Conservation (phyloP, 2,329 filamentous ascomycete species). For the Diaporthe sp. region DNA sequence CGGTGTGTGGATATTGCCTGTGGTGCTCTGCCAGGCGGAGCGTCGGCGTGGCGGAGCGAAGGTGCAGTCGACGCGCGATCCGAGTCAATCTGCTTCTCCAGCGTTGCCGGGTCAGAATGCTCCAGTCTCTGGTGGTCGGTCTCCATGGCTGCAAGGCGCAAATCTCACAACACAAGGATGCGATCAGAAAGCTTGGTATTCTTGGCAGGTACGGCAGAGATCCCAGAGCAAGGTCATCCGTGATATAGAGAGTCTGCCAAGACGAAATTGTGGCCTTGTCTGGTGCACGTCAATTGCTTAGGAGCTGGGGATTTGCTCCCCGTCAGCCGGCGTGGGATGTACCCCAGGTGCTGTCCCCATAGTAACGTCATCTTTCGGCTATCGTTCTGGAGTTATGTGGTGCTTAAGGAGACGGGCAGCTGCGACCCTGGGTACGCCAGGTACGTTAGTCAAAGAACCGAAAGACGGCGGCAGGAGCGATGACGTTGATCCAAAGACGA, state of each 20-base stretch:
- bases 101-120: constrained; percentile 4
- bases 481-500: constrained; percentile 10
- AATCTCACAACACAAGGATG: neutral
- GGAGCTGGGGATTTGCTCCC: neutral
- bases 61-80: neutral
- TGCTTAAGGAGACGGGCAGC: neutral
- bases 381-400: neutral
- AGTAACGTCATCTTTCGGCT: neutral
- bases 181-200: constrained; percentile 8
- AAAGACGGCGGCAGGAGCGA: neutral
- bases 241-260: neutral
- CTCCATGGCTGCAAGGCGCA: neutral
- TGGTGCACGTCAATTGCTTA: neutral
- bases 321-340: neutral
- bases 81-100: constrained; percentile 16
- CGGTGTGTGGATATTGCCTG: neutral
- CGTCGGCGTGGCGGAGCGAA: neutral
- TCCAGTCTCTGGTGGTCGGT: neutral
- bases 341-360: neutral
- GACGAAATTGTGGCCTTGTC: neutral
- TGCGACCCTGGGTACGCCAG: neutral
- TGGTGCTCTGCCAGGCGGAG: neutral
- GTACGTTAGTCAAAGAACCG: neutral
- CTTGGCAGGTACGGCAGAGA: neutral
- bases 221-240: neutral